Base-by-base conservation (phyloP, 805 yeast genomes). In the Metschnikowia vanudenii region DNA sequence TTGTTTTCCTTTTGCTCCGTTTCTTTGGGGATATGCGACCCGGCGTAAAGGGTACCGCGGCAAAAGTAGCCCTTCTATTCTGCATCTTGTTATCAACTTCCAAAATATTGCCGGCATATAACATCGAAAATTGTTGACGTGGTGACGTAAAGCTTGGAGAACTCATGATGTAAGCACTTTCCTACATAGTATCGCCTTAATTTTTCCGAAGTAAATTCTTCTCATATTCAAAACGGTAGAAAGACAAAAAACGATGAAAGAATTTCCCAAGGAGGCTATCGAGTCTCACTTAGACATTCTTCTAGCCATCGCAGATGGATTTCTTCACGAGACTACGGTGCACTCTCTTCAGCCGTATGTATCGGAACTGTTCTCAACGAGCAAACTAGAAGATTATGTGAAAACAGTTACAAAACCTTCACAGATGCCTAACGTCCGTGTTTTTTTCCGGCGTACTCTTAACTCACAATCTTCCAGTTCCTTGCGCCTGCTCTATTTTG, bases 221-320 rank as follows among this genome's bases (percentile, higher is more conserved):
- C 34, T 13, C 7, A 20, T 18, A 10, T 29, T 29, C 2, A 12
- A 30, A 29, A 30, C 14, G n/a, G n/a, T n/a, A n/a, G n/a, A n/a
- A n/a, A 20, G 14, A 39, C 10, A n/a, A 26, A 22, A 14, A 9
- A 17, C 20, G 12, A 50, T 38, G 49, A 40, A 42, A 37, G 20
- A 45, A 3, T 18, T 52, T 18, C 46, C 53, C 7, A 46, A 49
- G 14, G 51, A 54, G 24, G 57, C 54, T n/a, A 45, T 50, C 28
- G 63, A 57, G 35, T 19, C 46, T 12, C 66, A 68, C 39, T 37
- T 67, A 35, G 69, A 62, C 8, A 53, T 61, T 12, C 54, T 69
- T 28, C 45, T 62, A 18, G 51, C 58, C 12, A 49, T 70, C 33
- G 58, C 68, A 4, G 77, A 72, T 54, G 73, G 66, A 4, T 41